Evolutionary conservation across 352 stramenopile genomes (phyloP).

Genomic region (Globisporangium camurandrum): DNA sequence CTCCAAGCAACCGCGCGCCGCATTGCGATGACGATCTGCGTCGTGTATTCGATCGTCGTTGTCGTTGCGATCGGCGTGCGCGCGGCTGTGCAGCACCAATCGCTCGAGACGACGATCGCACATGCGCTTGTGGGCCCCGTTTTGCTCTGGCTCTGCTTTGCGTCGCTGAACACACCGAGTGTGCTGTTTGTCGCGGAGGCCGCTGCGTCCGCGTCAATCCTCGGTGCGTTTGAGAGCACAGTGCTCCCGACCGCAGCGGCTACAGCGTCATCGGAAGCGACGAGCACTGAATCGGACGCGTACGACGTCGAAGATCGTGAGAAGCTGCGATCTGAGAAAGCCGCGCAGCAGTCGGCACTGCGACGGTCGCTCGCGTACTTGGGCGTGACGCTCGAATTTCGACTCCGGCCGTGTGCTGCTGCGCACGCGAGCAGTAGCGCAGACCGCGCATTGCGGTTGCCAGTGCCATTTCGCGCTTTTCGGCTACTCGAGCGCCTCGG

Average conservation of each 20-base stretch:
- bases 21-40: conserved; percentile 54
- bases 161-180: conserved; percentile 73
- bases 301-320: conserved; percentile 84
- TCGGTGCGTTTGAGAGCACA: conserved; percentile 69
- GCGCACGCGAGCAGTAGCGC: conserved; percentile 31
- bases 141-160: conserved; percentile 82
- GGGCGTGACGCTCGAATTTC: conserved; percentile 56
- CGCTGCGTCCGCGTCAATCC: conserved; percentile 58
- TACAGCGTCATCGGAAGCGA: conserved; percentile 9
- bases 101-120: conserved; percentile 56
- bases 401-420: conserved; percentile 36
- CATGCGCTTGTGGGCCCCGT: conserved; percentile 65
- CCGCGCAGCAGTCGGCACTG: conserved; percentile 51
- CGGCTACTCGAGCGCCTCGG: conserved; percentile 72
- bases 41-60: conserved; percentile 57
- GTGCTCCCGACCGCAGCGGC: conserved; percentile 16
- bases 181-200: conserved; percentile 74
- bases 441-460: conserved; percentile 21
- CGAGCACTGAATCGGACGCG: conserved; percentile 39
- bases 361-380: conserved; percentile 73
- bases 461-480: conserved; percentile 69
- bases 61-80: conserved; percentile 60
- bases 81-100: conserved; percentile 58
- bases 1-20: conserved; percentile 49
- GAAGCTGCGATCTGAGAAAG: conserved; percentile 64